These are phyloP conservation scores for Benincasa hispida DNA, from an alignment of 306 rosid species.

Conservation along the genomic window DNA sequence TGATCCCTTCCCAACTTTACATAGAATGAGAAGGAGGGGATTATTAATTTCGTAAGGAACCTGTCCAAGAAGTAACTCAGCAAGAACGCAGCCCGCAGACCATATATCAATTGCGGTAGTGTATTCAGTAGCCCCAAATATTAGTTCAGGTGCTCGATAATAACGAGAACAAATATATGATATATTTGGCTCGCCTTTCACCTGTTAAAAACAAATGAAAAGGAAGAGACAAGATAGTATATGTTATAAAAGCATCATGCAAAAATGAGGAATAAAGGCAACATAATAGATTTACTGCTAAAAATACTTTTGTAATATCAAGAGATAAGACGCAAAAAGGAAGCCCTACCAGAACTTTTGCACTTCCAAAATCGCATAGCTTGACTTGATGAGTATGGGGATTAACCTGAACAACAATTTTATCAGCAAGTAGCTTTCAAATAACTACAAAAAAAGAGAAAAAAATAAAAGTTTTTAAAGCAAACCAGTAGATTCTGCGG, in stretches of 20 bases:
- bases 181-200: constrained; percentile 65
- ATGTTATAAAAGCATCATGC: constrained; percentile 3
- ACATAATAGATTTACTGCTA: not conserved
- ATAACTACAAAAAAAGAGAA: not conserved
- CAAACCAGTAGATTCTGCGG: constrained; percentile 56
- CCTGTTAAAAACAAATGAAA: constrained; percentile 16
- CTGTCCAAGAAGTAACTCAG: constrained; percentile 62
- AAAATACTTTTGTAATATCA: not conserved
- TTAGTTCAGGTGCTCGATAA: constrained; percentile 67
- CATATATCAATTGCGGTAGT: constrained; percentile 60
- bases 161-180: constrained; percentile 66
- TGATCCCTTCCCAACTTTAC: not conserved
- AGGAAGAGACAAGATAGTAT: not conserved
- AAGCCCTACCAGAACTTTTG: constrained; percentile 58
- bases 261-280: not conserved
- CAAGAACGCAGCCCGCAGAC: constrained; percentile 66
- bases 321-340: constrained; percentile 10
- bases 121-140: constrained; percentile 65
- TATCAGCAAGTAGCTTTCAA: not conserved
- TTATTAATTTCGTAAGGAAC: constrained; percentile 15
- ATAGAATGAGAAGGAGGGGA: not conserved
- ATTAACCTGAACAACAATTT: constrained; percentile 37
- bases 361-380: constrained; percentile 68
- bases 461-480: not conserved
- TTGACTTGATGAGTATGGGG: constrained; percentile 60